Conservation (phyloP, 345 rosid species). For the Trapa incisa region DNA sequence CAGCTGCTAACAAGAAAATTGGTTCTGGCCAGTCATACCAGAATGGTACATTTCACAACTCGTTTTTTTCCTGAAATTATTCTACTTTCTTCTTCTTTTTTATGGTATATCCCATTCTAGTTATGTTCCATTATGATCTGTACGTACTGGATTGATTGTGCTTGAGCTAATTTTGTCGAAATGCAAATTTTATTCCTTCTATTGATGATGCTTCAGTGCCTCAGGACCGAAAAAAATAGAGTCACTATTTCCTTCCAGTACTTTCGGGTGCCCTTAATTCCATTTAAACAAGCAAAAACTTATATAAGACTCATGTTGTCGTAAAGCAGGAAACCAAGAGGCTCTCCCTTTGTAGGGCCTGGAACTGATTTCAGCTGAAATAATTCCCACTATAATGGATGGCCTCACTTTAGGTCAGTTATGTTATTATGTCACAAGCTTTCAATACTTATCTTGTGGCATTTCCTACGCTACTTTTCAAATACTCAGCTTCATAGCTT, state of each 20-base stretch:
- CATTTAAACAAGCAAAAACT: constrained; percentile 60
- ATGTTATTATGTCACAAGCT: constrained; percentile 57
- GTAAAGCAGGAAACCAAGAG: constrained; percentile 94
- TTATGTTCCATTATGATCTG: not conserved
- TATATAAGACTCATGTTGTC: constrained; percentile 89
- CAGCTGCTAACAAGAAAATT: constrained; percentile 81
- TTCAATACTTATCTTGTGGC: constrained; percentile 45
- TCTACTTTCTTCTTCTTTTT: not conserved
- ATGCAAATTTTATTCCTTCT: not conserved
- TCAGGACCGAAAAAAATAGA: constrained; percentile 23
- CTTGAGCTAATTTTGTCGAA: not conserved
- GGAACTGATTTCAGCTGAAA: constrained; percentile 94
- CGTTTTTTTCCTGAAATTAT: not conserved
- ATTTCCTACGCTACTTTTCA: constrained; percentile 32
- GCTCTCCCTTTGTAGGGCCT: constrained; percentile 98
- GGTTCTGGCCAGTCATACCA: constrained; percentile 44
- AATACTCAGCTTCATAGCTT: constrained; percentile 3
- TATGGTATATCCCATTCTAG: not conserved
- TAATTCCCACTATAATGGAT: constrained; percentile 88
- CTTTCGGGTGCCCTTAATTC: constrained; percentile 48
- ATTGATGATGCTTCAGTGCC: constrained; percentile 14
- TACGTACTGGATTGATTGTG: not conserved
- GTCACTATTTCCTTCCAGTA: constrained; percentile 45
- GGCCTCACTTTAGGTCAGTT: constrained; percentile 99
- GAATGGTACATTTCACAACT: constrained; percentile 40